Percentiles rank a stretch among this genome's conserved stretches.
phyloP scores from a whole-genome alignment of 306 rosid species.

The Fragaria iinumae region DNA sequence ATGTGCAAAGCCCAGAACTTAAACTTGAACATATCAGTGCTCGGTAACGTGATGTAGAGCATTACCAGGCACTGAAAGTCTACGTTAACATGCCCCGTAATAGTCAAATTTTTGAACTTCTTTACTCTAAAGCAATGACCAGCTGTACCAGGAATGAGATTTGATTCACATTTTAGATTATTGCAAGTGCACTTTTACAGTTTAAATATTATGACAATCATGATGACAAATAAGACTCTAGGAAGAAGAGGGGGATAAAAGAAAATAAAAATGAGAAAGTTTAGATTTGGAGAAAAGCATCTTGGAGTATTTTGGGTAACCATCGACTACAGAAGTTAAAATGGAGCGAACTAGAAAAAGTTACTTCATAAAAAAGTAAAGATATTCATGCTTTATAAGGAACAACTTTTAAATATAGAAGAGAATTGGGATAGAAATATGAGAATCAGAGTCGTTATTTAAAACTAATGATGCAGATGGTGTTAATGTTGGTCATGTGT shows the following conservation, averaged over 20 bases:
- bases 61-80: constrained; percentile 3
- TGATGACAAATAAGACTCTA: not conserved
- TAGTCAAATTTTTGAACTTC: not conserved
- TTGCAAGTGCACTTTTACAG: not conserved
- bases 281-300: not conserved
- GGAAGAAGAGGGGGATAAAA: not conserved
- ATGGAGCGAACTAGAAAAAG: not conserved
- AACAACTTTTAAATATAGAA: not conserved
- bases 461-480: not conserved
- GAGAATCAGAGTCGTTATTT: not conserved
- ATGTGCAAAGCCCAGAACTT: not conserved
- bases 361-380: not conserved
- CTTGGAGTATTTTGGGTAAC: not conserved
- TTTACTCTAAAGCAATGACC: not conserved
- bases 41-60: not conserved
- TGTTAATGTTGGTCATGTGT: not conserved
- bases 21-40: not conserved
- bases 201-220: not conserved
- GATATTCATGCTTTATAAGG: not conserved
- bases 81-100: not conserved
- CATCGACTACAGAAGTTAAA: not conserved
- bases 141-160: not conserved
- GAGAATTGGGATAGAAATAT: not conserved
- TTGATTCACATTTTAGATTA: not conserved
- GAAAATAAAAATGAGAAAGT: not conserved